Evolutionary conservation across 2,329 filamentous ascomycete genomes (phyloP), one percentile per base, ranked within the genome.

Genomic region (Ceratocystiopsis sp.): DNA sequence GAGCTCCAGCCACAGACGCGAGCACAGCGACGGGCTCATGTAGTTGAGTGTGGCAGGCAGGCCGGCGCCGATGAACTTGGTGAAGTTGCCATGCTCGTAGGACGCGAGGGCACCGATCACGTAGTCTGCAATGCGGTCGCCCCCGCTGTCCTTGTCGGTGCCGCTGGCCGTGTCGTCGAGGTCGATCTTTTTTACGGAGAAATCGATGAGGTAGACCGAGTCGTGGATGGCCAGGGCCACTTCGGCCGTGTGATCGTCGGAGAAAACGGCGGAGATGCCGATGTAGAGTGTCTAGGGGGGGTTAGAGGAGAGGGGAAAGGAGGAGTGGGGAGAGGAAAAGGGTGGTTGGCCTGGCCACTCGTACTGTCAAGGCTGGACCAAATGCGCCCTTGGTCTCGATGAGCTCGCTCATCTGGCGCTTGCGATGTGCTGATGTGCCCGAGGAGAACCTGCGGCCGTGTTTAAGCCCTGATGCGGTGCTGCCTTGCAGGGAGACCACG

Each of bases 1-100:
- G 34, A 87, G 63, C 48, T 85, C 78, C 3, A 74, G 61, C 84
- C 84, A 91, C 4, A 91, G 66, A 33, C 74, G 73, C 0, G 80
- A 75, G 51, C 78, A 80, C 1, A 87, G 66, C 6, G 61, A 61
- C 1, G 81, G 80, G 52, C 74, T 80, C 52, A 73, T 63, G 11
- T 71, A 60, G 38, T 72, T 66, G 42, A 84, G 60, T 4, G 68
- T 66, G 11, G 65, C 60, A 1, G 80, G 77, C 42, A 89, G 62
- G n/a, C 82, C 81, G 17, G 75, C 72, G 9, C 83, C 83, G 17
- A 85, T 67, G 51, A 86, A 80, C 58, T 89, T 91, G 62, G 75
- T 73, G 45, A 76, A 62, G 55, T 85, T 79, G 13, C 71, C 64
- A 37, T 71, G 63, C 50, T 77, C 73, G 51, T 84, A 87, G 18